Conservation (phyloP, 208 protist genomes). For the Lotmaria passim region DNA sequence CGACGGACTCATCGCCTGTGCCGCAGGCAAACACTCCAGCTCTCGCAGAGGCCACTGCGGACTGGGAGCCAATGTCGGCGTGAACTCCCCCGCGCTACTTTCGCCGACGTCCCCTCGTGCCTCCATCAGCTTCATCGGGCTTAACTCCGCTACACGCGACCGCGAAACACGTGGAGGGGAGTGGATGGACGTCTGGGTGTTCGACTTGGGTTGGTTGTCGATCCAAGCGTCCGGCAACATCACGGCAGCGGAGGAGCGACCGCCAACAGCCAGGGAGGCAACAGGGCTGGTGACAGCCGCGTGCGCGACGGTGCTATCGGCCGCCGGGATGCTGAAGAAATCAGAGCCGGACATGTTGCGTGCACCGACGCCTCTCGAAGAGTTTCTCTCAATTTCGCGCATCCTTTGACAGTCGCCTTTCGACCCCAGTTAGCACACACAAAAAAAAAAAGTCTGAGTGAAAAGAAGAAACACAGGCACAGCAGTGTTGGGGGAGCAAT, state of each 20-base stretch:
- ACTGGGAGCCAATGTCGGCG: background rate
- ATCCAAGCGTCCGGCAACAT: background rate
- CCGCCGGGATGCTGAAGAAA: constrained; percentile 1
- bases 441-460: too few species aligned
- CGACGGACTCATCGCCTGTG: constrained; percentile 1
- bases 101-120: too few species aligned
- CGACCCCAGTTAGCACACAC: too few species aligned
- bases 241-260: background rate
- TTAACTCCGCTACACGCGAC: too few species aligned
- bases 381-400: background rate
- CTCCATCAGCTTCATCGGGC: too few species aligned
- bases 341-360: constrained; percentile 4
- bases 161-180: too few species aligned
- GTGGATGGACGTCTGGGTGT: background rate
- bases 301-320: background rate
- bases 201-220: background rate
- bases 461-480: too few species aligned
- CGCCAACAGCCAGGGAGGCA: too few species aligned
- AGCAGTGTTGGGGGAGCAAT: too few species aligned
- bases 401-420: too few species aligned
- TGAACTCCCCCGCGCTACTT: background rate
- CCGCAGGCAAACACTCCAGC: background rate
- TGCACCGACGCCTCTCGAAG: background rate
- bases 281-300: background rate
- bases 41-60: background rate